A percentile compares a stretch with the other conserved stretches of the same genome.
Evolutionary conservation across 2,329 filamentous ascomycete genomes (phyloP).

Genomic region (Alternaria panax): DNA sequence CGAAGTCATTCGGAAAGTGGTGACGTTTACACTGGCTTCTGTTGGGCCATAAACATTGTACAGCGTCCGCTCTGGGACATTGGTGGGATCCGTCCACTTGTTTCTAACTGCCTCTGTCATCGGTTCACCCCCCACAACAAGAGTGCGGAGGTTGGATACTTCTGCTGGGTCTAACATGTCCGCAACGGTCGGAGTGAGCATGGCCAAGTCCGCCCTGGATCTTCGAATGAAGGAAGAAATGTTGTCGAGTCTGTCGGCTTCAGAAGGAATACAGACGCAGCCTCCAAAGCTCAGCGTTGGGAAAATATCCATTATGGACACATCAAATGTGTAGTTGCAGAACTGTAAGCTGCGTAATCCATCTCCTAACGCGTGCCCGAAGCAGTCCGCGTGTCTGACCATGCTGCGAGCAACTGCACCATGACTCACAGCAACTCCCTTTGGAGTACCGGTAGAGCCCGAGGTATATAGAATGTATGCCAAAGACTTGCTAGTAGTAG

Average conservation of each 20-base stretch:
- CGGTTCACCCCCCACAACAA: background rate
- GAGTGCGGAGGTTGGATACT: background rate
- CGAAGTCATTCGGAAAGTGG: background rate
- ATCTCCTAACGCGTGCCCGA: background rate
- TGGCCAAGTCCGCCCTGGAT: background rate
- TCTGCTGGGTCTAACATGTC: background rate
- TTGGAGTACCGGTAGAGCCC: background rate
- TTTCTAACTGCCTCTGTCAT: background rate
- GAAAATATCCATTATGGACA: background rate
- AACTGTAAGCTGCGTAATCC: background rate
- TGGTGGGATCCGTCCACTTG: background rate
- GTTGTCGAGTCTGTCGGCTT: background rate
- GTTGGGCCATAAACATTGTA: background rate
- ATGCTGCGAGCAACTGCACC: background rate
- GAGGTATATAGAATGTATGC: background rate
- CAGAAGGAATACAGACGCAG: background rate
- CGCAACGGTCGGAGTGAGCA: background rate
- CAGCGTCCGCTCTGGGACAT: background rate
- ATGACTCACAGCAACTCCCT: background rate
- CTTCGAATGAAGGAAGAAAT: background rate
- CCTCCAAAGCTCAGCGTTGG: background rate
- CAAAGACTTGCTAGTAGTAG: background rate
- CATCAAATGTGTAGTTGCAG: background rate
- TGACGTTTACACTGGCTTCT: background rate
- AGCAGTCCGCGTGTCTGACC: background rate